Percentiles rank a stretch among this genome's conserved stretches.
These are phyloP conservation scores for Colletotrichum orchidophilum DNA, from an alignment of 2,329 filamentous ascomycete species.

Conservation along the genomic window DNA sequence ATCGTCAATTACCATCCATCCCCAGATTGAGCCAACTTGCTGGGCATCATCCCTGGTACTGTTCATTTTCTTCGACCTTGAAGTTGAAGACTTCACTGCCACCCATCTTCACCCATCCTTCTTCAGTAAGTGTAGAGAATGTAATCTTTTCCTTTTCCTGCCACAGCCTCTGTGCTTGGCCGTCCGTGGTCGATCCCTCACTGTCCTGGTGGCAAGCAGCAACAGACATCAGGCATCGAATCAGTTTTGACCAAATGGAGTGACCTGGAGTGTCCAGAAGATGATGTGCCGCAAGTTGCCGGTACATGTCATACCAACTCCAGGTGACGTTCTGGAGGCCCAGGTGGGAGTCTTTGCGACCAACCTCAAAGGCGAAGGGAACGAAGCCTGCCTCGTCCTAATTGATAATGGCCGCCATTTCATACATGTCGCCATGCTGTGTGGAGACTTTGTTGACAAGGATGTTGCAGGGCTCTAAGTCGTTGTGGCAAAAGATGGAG, in stretches of 20 bases:
- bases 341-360: background rate
- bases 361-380: slow-evolving; percentile 4
- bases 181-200: background rate
- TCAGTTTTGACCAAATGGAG: background rate
- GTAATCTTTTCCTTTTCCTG: background rate
- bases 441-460: background rate
- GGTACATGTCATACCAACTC: slow-evolving; percentile 16
- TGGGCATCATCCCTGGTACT: too few species aligned
- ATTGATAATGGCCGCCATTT: slow-evolving; percentile 7
- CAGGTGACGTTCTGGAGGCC: slow-evolving; percentile 1
- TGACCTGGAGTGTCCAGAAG: background rate
- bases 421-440: background rate
- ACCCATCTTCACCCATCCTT: background rate
- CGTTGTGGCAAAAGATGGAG: slow-evolving; percentile 16
- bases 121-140: background rate
- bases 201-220: background rate
- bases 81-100: too few species aligned
- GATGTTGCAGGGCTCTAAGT: slow-evolving; percentile 20
- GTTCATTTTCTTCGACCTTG: too few species aligned
- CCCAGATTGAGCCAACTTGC: too few species aligned
- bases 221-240: background rate
- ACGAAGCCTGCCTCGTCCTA: slow-evolving; percentile 15
- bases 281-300: background rate
- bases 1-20: too few species aligned
- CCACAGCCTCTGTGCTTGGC: background rate